These are phyloP conservation scores for Ilyonectria robusta DNA, from an alignment of 2,329 filamentous ascomycete genomes.

Conservation along the genomic window DNA sequence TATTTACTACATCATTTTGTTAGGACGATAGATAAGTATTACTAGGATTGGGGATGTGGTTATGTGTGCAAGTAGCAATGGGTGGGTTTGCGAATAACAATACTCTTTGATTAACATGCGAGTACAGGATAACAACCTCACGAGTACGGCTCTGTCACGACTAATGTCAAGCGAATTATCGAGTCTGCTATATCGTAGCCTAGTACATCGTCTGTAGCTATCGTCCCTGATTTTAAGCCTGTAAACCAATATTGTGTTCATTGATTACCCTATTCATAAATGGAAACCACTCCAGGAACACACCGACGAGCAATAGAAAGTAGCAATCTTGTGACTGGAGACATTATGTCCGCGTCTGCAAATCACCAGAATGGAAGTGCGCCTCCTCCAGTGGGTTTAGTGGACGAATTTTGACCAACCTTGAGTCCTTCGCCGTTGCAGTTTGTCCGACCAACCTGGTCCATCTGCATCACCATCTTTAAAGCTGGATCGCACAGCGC, in stretches of 20 bases:
- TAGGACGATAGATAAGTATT: too few relatives aligned
- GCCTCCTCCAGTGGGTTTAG: slow-evolving; percentile 7
- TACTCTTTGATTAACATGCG: too few relatives aligned
- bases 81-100: too few relatives aligned
- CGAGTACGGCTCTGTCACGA: not conserved
- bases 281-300: not conserved
- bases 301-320: not conserved
- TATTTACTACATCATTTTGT: too few relatives aligned
- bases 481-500: slow-evolving; percentile 49
- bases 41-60: too few relatives aligned
- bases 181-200: not conserved
- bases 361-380: slow-evolving; percentile 40
- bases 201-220: not conserved
- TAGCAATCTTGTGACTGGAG: not conserved
- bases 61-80: too few relatives aligned
- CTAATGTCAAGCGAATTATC: not conserved
- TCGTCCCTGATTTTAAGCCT: not conserved
- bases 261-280: not conserved
- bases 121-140: not conserved
- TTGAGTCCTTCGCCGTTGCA: slow-evolving; percentile 40
- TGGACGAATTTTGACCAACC: slow-evolving; percentile 21
- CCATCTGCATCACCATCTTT: slow-evolving; percentile 51
- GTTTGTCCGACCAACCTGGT: slow-evolving; percentile 49
- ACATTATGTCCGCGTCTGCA: not conserved
- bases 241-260: not conserved